These are phyloP conservation scores for Collybia nuda DNA, from an alignment of 768 basidiomycete species.

Conservation along the genomic window DNA sequence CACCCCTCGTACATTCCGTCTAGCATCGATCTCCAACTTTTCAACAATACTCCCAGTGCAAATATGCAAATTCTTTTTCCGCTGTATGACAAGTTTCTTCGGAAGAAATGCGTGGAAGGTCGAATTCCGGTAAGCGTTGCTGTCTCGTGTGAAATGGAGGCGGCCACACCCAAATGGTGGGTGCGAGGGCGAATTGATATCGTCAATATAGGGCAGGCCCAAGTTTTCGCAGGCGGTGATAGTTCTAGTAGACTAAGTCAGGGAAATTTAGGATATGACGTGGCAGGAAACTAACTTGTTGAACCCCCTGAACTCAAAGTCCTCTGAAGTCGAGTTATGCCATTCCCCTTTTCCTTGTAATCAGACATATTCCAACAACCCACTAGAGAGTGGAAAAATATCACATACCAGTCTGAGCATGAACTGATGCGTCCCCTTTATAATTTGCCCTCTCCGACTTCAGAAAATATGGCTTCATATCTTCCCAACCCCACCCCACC, in stretches of 20 bases:
- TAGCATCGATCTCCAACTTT: too few species aligned
- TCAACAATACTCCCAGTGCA: slow-evolving; percentile 17
- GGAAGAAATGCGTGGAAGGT: slow-evolving; percentile 23
- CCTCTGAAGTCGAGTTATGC: slow-evolving; percentile 9
- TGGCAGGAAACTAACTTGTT: not conserved
- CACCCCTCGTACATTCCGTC: too few species aligned
- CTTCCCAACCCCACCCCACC: slow-evolving; percentile 25
- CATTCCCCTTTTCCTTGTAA: slow-evolving; percentile 15
- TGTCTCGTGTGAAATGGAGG: slow-evolving; percentile 20
- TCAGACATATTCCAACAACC: not conserved
- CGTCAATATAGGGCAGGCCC: slow-evolving; percentile 16
- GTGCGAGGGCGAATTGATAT: slow-evolving; percentile 17
- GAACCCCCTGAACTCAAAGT: slow-evolving; percentile 6
- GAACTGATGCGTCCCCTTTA: not conserved
- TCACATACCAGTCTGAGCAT: slow-evolving; percentile 8
- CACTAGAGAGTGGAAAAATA: not conserved
- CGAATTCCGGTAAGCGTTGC: slow-evolving; percentile 14
- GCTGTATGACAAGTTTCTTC: slow-evolving; percentile 3
- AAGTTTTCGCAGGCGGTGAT: slow-evolving; percentile 6
- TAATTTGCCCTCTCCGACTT: slow-evolving; percentile 18
- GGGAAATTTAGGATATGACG: not conserved
- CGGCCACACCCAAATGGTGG: slow-evolving; percentile 15
- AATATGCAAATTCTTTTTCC: slow-evolving; percentile 17
- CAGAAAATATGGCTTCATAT: slow-evolving; percentile 24
- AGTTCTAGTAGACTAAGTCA: slow-evolving; percentile 7